These are phyloP conservation scores for Didymella lethalis DNA, from an alignment of 2,329 filamentous ascomycete genomes.

Conservation along the genomic window DNA sequence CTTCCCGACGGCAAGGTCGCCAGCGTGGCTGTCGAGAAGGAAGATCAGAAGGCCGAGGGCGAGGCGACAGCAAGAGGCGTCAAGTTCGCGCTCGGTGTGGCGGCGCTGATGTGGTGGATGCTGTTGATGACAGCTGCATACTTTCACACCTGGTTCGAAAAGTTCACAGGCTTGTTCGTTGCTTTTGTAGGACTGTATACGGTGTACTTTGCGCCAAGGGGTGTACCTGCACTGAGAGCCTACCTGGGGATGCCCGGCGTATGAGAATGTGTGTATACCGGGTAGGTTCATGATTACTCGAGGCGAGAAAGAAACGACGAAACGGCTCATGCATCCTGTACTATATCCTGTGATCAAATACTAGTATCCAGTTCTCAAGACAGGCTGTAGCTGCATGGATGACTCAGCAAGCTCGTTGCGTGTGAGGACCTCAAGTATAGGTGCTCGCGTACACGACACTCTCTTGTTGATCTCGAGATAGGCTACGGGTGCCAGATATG, in stretches of 20 bases:
- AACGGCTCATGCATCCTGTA: too few species aligned
- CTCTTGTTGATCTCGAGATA: too few species aligned
- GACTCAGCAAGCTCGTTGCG: too few species aligned
- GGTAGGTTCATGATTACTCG: too few species aligned
- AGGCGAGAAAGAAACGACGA: too few species aligned
- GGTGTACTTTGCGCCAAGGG: slow-evolving; percentile 59
- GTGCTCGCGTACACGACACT: too few species aligned
- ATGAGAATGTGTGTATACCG: slow-evolving; percentile 21
- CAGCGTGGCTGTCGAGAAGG: slow-evolving; percentile 53
- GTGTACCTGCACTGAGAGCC: slow-evolving; percentile 52
- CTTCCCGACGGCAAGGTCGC: slow-evolving; percentile 70
- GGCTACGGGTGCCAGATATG: too few species aligned
- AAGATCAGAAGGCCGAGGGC: slow-evolving; percentile 51
- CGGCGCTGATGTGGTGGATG: slow-evolving; percentile 88
- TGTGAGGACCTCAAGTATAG: too few species aligned
- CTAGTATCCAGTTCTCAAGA: too few species aligned
- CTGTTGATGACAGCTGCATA: slow-evolving; percentile 97
- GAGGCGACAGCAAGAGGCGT: slow-evolving; percentile 59
- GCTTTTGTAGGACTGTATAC: slow-evolving; percentile 56
- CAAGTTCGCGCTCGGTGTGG: slow-evolving; percentile 64
- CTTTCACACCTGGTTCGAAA: slow-evolving; percentile 99
- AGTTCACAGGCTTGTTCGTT: slow-evolving; percentile 65
- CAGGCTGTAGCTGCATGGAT: too few species aligned
- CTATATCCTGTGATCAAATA: too few species aligned
- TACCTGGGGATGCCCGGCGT: slow-evolving; percentile 59